phyloP scores from a whole-genome alignment of 371 early-diverging fungal genomes.

The Batrachochytrium dendrobatidis region DNA sequence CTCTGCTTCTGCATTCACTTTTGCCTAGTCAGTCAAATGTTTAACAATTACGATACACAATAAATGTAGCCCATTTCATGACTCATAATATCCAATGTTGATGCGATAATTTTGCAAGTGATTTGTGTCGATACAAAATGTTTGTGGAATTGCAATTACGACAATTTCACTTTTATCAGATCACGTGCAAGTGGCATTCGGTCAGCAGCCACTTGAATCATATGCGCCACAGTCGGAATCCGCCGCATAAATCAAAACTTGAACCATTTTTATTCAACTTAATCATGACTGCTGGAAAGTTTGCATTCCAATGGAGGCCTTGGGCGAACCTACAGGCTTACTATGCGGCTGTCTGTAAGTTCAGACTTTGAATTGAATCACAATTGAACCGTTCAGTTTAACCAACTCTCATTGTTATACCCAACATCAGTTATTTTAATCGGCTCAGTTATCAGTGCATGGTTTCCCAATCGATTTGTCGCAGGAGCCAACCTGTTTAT shows the following conservation, averaged over 20 bases:
- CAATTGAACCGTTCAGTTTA: background rate
- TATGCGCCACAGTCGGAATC: too few species aligned
- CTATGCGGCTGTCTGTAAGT: background rate
- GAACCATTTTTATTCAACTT: background rate
- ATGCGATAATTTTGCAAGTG: too few species aligned
- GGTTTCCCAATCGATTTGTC: conserved; percentile 8
- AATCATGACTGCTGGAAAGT: background rate
- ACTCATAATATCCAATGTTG: too few species aligned
- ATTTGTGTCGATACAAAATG: too few species aligned
- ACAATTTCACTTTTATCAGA: too few species aligned
- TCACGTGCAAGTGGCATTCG: too few species aligned
- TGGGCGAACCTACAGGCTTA: background rate
- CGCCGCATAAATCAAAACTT: too few species aligned
- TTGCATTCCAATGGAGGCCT: background rate
- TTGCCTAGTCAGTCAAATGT: too few species aligned
- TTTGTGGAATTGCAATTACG: too few species aligned
- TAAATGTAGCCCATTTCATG: too few species aligned
- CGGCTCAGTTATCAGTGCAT: conserved; percentile 13
- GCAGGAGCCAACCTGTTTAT: conserved; percentile 11
- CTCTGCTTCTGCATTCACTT: background rate
- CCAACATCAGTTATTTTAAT: conserved; percentile 8
- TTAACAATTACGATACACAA: too few species aligned
- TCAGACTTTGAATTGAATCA: background rate
- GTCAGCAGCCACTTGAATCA: too few species aligned
- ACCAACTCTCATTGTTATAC: background rate